Evolutionary conservation across 2,329 filamentous ascomycete species (phyloP).

Genomic region (Fusarium odoratissimum): DNA sequence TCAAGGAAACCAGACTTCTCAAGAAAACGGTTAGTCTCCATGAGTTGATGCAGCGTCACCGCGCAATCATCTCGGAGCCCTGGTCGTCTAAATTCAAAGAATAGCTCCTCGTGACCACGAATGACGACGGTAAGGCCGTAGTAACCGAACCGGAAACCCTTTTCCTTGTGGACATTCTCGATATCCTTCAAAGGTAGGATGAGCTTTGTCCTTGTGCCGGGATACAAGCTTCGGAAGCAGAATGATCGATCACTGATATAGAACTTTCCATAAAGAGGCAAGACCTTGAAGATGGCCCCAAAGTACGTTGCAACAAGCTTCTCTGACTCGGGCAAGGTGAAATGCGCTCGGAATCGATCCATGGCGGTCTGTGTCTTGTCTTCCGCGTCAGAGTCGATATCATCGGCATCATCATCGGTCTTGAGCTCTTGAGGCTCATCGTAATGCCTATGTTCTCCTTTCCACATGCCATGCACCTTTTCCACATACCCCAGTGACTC

Average conservation of each 20-base stretch:
- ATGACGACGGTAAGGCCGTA: constrained; percentile 93
- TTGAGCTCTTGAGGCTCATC: constrained; percentile 67
- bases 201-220: constrained; percentile 90
- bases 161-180: constrained; percentile 93
- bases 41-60: constrained; percentile 79
- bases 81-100: constrained; percentile 87
- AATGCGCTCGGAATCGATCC: constrained; percentile 89
- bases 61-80: constrained; percentile 90
- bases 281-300: constrained; percentile 87
- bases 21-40: constrained; percentile 79
- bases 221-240: constrained; percentile 92
- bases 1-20: constrained; percentile 75
- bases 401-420: constrained; percentile 62
- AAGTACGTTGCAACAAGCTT: constrained; percentile 90
- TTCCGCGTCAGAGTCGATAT: constrained; percentile 68
- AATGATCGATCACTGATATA: constrained; percentile 90
- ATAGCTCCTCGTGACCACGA: constrained; percentile 92
- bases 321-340: constrained; percentile 86
- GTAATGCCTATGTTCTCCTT: constrained; percentile 90
- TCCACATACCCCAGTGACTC: constrained; percentile 97
- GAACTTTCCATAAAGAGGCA: constrained; percentile 95
- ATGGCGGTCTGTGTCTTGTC: constrained; percentile 73
- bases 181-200: constrained; percentile 92
- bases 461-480: constrained; percentile 97
- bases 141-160: constrained; percentile 92